Evolutionary conservation across 148 eudicot genomes (phyloP), one percentile per base, ranked within the genome.

Genomic region (Heliamphora exappendiculata): DNA sequence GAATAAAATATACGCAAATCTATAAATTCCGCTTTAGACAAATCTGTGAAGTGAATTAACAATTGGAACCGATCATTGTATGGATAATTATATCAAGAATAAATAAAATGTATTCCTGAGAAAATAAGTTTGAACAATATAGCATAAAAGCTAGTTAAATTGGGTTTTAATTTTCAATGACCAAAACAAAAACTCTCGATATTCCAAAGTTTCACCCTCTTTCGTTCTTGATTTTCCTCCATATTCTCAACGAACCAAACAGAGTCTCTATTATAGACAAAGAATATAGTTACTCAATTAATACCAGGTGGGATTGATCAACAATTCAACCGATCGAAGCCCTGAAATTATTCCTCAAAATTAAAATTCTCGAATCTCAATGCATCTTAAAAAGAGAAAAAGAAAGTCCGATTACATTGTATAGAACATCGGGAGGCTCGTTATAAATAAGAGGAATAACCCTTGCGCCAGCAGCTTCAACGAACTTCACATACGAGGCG

Each of bases 391-490:
- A 76, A 24, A 29, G 5, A 29, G 7, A 28, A 45, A 11, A 33
- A 31, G 5, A 3, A 36, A 66, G 49, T 64, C 29, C 24, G 36
- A 16, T 83, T 87, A 95, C 99, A 0, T 66, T 34, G 45, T 86
- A 41, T 24, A 95, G 76, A 76, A 81, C 63, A 36, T 93, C 81
- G 12, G 80, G 72, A 68, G 94, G 97, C 55, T 95, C 97, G 34
- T 89, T 95, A 69, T 88, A 93, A 26, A 92, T 79, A 41, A 95
- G 89, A 39, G 99, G 99, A 81, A 95, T 85, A 77, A 93, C 97
- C 71, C 97, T 85, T 29, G 96, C 99, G 20, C 99, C 99, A 76
- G 97, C 94, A 7, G 97, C 86, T 78, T 95, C 99, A 0, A 87
- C 93, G 75, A 95, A 93, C 81, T 95, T 95, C 39, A 93, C 97